phyloP scores from a whole-genome alignment of 148 eudicot species.

The Nyssa sinensis region DNA sequence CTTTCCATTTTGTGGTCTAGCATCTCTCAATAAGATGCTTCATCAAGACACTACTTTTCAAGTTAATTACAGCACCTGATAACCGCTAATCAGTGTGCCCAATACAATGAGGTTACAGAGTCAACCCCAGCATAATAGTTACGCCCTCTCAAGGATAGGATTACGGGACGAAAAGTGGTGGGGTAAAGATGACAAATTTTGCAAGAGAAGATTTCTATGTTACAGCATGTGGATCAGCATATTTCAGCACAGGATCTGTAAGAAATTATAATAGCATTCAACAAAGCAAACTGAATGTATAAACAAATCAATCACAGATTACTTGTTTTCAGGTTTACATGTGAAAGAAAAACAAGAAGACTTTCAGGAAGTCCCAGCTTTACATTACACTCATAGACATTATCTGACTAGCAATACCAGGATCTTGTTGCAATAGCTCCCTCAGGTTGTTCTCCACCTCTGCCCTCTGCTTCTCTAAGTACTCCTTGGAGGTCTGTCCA shows the following conservation, averaged over 20 bases:
- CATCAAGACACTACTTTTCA: no score
- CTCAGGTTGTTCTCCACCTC: constrained; percentile 85
- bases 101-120: no score
- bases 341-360: neutral
- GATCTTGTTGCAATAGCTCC: constrained; percentile 96
- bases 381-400: constrained; percentile 82
- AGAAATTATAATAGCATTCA: neutral
- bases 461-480: constrained; percentile 86
- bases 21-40: no score
- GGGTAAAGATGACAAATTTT: no score
- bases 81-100: no score
- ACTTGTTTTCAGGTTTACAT: constrained; percentile 7
- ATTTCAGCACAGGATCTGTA: neutral
- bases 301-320: neutral
- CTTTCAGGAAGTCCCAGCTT: neutral
- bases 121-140: neutral
- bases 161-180: no score
- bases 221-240: neutral
- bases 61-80: no score
- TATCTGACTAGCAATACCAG: constrained; percentile 93
- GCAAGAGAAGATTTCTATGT: neutral
- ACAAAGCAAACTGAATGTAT: neutral
- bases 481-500: constrained; percentile 88
- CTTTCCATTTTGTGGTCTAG: no score
- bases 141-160: neutral